Evolutionary conservation across 768 basidiomycete genomes (phyloP), one percentile per base, ranked within the genome.

Genomic region (Bullera alba): DNA sequence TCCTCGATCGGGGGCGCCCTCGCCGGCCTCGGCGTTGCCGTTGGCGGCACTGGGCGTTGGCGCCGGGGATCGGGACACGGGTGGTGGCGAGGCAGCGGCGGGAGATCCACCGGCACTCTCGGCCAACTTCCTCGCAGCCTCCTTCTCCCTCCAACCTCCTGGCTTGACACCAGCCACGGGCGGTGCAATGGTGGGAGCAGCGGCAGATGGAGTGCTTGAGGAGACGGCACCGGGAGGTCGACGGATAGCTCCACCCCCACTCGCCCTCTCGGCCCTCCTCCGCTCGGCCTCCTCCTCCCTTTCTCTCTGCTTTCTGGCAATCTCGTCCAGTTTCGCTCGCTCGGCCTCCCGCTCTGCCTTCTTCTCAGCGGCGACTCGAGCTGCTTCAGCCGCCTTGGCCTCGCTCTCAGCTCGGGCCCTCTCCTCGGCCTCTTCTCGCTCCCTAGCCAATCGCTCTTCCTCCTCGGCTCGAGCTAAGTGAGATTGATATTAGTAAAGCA

Each of bases 91-190:
- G 32, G 32, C 50, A 42, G 44, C 55, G 19, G 50, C 61, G 14
- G 57, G 66, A 8, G 65, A 69, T 2, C 67, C 63, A 43, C 62
- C 75, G 26, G 73, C 75, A 16, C 70, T 57, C 62, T n/a, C n/a
- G n/a, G n/a, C n/a, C n/a, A n/a, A n/a, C n/a, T n/a, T n/a, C n/a
- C 72, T 80, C 10, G 77, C 79, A 26, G 76, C 77, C 58, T 77
- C 75, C 42, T 83, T 77, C 8, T 77, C 77, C 49, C 85, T 76
- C 85, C 85, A 87, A 19, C 78, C 77, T 12, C 79, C 78, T 35
- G 75, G 76, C 25, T 50, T 49, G 35, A 62, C 56, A 4, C 54
- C 27, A 6, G 61, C 50, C 12, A 34, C 32, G 32, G n/a, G n/a
- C 32, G 42, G 27, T 50, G 56, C 71, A 1, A 73, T 68, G 4